Conservation (phyloP, 2,329 filamentous ascomycete species). For the Cordyceps fumosorosea region DNA sequence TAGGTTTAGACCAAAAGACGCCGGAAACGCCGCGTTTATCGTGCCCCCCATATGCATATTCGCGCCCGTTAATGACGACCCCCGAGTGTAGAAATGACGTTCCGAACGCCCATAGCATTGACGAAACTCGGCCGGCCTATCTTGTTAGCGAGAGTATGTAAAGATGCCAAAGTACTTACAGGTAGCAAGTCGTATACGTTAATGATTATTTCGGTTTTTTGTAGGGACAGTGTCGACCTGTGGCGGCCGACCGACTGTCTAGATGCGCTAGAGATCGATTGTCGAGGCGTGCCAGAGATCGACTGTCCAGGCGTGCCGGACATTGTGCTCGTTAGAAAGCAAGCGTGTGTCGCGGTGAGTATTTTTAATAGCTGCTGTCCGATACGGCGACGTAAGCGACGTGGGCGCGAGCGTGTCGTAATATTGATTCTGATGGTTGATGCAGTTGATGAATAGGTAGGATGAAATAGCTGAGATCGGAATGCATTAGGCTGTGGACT, state of each 20-base stretch:
- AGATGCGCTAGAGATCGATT: conserved; percentile 13
- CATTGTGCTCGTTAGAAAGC: conserved; percentile 1
- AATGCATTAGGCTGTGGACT: neutral
- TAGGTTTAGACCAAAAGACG: conserved; percentile 76
- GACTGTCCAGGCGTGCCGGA: conserved; percentile 20
- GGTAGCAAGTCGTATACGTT: conserved; percentile 74
- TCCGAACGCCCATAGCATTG: conserved; percentile 70
- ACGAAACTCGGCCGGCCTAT: conserved; percentile 67
- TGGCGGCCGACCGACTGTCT: conserved; percentile 36
- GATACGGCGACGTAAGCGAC: neutral
- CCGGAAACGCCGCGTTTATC: conserved; percentile 64
- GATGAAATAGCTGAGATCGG: neutral
- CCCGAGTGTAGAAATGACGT: conserved; percentile 75
- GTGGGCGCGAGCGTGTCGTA: neutral
- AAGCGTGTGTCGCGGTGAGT: neutral
- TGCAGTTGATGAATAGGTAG: neutral
- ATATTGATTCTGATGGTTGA: neutral
- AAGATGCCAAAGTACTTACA: conserved; percentile 35
- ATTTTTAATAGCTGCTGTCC: neutral
- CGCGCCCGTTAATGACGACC: conserved; percentile 70
- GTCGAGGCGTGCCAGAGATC: conserved; percentile 19
- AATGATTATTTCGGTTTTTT: conserved; percentile 68
- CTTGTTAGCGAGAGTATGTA: neutral
- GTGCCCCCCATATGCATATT: conserved; percentile 84
- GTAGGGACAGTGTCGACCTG: conserved; percentile 60